These are phyloP conservation scores for Botryococcus braunii DNA, from an alignment of 163 green algal species.

Conservation along the genomic window DNA sequence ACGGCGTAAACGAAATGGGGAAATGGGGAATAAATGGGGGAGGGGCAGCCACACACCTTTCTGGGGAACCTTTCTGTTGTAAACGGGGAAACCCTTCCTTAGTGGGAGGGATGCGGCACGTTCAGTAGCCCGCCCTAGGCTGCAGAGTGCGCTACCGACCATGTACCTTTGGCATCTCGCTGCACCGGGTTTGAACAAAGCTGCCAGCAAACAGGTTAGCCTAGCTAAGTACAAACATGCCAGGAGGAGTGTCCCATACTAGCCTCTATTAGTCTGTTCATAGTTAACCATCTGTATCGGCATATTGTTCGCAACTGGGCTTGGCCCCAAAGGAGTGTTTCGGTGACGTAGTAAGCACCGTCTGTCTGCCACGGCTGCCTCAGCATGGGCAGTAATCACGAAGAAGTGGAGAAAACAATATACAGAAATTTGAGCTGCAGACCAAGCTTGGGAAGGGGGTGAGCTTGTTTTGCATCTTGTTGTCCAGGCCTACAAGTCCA, in stretches of 20 bases:
- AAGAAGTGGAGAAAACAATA: conserved; percentile 94
- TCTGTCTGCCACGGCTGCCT: not conserved
- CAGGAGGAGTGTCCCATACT: not conserved
- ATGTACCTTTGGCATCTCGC: too few species aligned
- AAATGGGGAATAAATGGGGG: too few species aligned
- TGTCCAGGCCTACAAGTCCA: not conserved
- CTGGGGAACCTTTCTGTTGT: too few species aligned
- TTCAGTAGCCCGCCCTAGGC: too few species aligned
- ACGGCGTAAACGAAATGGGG: too few species aligned
- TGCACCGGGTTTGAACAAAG: too few species aligned
- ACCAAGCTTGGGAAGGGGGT: conserved; percentile 95
- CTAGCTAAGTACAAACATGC: not conserved
- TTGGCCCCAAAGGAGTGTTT: too few species aligned
- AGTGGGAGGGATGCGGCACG: too few species aligned
- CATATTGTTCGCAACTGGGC: not conserved
- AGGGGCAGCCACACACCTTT: too few species aligned
- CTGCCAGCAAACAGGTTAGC: too few species aligned
- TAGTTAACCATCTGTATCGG: not conserved
- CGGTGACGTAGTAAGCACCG: not conserved
- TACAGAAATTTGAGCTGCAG: conserved; percentile 86
- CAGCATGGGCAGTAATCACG: conserved; percentile 25
- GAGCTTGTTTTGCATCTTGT: conserved; percentile 10
- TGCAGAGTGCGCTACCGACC: too few species aligned
- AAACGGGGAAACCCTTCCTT: too few species aligned
- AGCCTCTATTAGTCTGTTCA: not conserved